phyloP scores from a whole-genome alignment of 257 asterid genomes.

The Oldenlandia corymbosa region DNA sequence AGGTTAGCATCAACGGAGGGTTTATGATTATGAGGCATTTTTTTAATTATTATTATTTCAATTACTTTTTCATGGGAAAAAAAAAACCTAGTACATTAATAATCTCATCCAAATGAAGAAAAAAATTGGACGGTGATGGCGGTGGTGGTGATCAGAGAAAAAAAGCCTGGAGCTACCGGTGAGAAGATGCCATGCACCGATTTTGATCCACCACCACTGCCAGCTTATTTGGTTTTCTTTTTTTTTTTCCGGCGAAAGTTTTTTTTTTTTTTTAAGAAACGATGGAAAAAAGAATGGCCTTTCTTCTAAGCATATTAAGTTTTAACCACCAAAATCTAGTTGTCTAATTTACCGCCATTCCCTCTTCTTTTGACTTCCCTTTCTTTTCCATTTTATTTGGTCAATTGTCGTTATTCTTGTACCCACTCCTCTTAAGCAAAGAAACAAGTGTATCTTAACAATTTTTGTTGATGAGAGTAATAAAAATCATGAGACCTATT shows the following conservation, averaged over 20 bases:
- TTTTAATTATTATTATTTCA: not conserved
- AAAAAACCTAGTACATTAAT: not conserved
- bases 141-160: not conserved
- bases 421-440: too few relatives aligned
- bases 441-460: too few relatives aligned
- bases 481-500: too few relatives aligned
- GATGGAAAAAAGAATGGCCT: not conserved
- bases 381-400: too few relatives aligned
- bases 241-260: conserved; percentile 8
- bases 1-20: conserved; percentile 11
- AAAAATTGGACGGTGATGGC: not conserved
- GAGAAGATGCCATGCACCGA: not conserved
- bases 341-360: not conserved
- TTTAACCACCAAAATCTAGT: not conserved
- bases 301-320: not conserved
- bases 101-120: not conserved
- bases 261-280: not conserved
- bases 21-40: conserved; percentile 9
- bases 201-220: not conserved
- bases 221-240: not conserved
- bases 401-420: too few relatives aligned
- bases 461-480: too few relatives aligned
- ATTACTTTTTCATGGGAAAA: not conserved
- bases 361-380: too few relatives aligned
- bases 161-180: conserved; percentile 3